phyloP scores from a whole-genome alignment of 2,329 filamentous ascomycete genomes.

The Claviceps sp. region DNA sequence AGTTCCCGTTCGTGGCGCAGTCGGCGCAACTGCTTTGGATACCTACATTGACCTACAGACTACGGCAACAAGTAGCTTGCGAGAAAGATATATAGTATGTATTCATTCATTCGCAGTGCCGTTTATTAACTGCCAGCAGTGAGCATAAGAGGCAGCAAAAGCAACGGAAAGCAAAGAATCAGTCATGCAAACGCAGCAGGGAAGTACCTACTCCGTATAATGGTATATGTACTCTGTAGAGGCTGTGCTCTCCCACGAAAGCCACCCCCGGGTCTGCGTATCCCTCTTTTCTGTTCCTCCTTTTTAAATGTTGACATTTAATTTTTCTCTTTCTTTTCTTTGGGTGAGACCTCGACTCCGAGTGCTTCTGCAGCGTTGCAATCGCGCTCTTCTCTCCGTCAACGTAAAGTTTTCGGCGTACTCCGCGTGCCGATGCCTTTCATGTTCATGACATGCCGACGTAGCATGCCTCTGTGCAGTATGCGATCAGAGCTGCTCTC shows the following conservation, averaged over 20 bases:
- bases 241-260: background rate
- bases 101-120: too few relatives aligned
- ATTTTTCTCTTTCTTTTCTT: background rate
- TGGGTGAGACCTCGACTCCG: too few relatives aligned
- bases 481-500: background rate
- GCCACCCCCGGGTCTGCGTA: background rate
- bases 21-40: too few relatives aligned
- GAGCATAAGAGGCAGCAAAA: background rate
- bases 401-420: background rate
- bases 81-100: too few relatives aligned
- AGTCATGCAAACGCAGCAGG: too few relatives aligned
- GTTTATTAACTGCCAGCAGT: too few relatives aligned
- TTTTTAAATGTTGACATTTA: background rate
- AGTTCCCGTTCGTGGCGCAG: too few relatives aligned
- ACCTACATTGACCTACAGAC: too few relatives aligned
- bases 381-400: constrained; percentile 6
- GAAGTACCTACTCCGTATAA: background rate
- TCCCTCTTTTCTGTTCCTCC: background rate
- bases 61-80: too few relatives aligned
- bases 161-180: background rate
- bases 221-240: background rate
- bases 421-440: background rate
- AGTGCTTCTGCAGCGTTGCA: background rate
- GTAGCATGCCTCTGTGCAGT: background rate
- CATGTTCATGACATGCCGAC: background rate